These are phyloP conservation scores for Xylaria sp. DNA, from an alignment of 2,329 filamentous ascomycete genomes.

Conservation along the genomic window DNA sequence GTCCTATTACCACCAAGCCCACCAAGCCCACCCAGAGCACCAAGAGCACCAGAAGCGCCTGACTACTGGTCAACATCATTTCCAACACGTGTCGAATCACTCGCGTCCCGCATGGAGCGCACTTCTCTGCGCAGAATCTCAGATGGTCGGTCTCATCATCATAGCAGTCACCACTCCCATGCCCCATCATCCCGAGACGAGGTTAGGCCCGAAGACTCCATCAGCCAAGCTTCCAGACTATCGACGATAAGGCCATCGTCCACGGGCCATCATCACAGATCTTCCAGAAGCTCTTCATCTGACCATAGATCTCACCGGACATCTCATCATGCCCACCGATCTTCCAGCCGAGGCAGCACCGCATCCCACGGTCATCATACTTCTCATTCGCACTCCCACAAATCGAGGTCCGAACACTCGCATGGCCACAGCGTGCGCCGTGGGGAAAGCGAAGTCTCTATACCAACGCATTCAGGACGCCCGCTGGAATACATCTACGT, in stretches of 20 bases:
- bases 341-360: too few relatives aligned
- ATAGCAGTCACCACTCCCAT: background rate
- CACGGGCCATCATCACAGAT: background rate
- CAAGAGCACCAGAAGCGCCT: background rate
- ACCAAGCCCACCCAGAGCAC: too few relatives aligned
- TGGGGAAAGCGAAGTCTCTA: too few relatives aligned
- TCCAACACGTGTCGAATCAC: background rate
- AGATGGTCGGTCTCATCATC: background rate
- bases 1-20: background rate
- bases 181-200: background rate
- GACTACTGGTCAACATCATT: background rate
- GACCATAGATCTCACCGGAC: too few relatives aligned
- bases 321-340: too few relatives aligned
- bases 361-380: too few relatives aligned
- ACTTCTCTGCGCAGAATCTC: background rate
- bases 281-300: background rate
- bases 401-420: background rate
- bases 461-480: background rate
- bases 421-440: background rate
- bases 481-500: background rate
- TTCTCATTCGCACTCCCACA: background rate
- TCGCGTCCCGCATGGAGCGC: too few relatives aligned
- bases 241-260: background rate
- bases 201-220: background rate
- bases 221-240: background rate